Percentiles rank a stretch among this genome's conserved stretches.
Evolutionary conservation across 148 eudicot species (phyloP).

Genomic region (Fagopyrum homotropicum): DNA sequence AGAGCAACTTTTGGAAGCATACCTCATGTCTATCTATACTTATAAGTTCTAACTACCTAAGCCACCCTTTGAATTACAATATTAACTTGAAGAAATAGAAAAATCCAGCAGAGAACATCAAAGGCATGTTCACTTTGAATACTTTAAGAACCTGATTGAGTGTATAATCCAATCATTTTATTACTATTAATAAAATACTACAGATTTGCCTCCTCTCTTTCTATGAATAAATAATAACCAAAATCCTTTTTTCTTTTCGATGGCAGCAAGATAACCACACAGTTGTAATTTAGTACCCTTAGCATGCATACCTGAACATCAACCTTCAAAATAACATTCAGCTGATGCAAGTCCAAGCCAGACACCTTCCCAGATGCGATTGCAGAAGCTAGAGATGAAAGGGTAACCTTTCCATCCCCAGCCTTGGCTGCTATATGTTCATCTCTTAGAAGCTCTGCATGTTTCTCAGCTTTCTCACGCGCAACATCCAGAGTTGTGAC

Average conservation of each 20-base stretch:
- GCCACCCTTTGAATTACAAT: background rate
- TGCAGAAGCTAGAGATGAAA: constrained; percentile 89
- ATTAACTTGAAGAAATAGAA: background rate
- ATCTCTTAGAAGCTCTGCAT: constrained; percentile 48
- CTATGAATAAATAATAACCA: too few relatives aligned
- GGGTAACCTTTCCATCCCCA: constrained; percentile 82
- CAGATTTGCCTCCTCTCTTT: too few relatives aligned
- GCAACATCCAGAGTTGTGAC: constrained; percentile 80
- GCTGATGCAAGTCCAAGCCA: constrained; percentile 86
- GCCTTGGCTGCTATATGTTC: constrained; percentile 79
- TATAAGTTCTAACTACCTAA: background rate
- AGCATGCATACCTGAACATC: constrained; percentile 61
- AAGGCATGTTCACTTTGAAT: background rate
- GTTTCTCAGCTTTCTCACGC: constrained; percentile 66
- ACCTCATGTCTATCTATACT: background rate
- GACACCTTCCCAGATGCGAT: constrained; percentile 53
- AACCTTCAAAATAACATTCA: constrained; percentile 84
- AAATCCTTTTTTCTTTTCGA: background rate
- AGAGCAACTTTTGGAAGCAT: background rate
- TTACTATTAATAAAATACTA: too few relatives aligned
- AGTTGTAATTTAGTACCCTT: background rate
- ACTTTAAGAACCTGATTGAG: background rate
- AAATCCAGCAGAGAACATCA: background rate
- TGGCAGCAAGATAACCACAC: background rate
- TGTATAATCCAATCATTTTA: background rate